phyloP scores from a whole-genome alignment of 306 rosid genomes.

The Rubus parviflorus region DNA sequence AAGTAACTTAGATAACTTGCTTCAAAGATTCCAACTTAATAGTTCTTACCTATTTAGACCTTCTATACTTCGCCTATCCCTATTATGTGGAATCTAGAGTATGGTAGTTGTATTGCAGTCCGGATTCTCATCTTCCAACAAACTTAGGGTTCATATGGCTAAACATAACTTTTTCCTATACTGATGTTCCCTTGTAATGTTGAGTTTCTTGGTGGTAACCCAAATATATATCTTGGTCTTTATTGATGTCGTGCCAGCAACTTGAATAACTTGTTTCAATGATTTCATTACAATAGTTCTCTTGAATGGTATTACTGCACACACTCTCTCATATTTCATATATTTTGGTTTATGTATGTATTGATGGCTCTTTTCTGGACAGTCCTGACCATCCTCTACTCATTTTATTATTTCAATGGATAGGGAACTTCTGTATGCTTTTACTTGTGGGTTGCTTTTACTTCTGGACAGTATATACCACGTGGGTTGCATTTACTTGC shows the following conservation, averaged over 20 bases:
- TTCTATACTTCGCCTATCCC: not conserved
- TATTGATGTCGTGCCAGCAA: not conserved
- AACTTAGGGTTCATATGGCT: not conserved
- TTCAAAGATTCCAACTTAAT: not conserved
- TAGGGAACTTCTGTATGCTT: not conserved
- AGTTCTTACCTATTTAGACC: not conserved
- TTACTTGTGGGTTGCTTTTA: too few relatives aligned
- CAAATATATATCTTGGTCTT: not conserved
- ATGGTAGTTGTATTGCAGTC: not conserved
- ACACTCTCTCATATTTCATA: not conserved
- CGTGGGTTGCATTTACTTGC: not conserved
- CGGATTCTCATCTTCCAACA: not conserved
- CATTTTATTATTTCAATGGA: not conserved
- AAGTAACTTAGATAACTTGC: not conserved
- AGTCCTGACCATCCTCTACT: not conserved
- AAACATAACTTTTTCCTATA: not conserved
- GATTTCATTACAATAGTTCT: too few relatives aligned
- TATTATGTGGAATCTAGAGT: not conserved
- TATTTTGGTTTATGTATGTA: not conserved
- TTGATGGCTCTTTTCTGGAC: constrained; percentile 6
- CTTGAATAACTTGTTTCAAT: not conserved
- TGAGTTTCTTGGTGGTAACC: not conserved
- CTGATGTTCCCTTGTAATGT: not conserved
- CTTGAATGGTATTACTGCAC: not conserved
- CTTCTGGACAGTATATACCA: not conserved